Conservation (phyloP, 108 stramenopile species). For the Cyclotella baltica region DNA sequence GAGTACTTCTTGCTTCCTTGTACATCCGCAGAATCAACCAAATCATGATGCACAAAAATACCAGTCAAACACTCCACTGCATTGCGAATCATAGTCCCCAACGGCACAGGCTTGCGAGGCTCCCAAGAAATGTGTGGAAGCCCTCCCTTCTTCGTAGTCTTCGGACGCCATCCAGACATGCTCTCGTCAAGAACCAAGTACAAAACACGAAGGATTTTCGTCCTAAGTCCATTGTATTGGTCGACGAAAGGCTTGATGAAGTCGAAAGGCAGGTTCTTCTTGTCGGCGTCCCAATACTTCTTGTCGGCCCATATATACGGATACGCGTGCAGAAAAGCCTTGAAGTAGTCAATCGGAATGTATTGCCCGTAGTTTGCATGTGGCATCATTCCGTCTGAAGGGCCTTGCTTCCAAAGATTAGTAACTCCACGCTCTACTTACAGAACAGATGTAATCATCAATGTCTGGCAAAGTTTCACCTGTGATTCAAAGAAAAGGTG, state of each 20-base stretch:
- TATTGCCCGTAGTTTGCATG: conserved; percentile 24
- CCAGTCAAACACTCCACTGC: conserved; percentile 12
- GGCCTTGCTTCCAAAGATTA: conserved; percentile 26
- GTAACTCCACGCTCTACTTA: conserved; percentile 5
- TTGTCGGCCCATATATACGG: conserved; percentile 30
- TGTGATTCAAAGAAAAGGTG: not conserved
- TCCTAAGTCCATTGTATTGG: conserved; percentile 4
- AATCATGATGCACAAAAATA: conserved; percentile 17
- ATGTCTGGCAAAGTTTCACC: conserved; percentile 29
- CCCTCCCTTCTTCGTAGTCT: conserved; percentile 23
- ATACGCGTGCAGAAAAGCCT: conserved; percentile 16
- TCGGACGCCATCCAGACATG: conserved; percentile 29
- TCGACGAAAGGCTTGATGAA: conserved; percentile 13
- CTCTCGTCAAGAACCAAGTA: conserved; percentile 26
- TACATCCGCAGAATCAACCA: not conserved
- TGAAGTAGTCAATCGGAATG: conserved; percentile 19
- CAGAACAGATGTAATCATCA: conserved; percentile 14
- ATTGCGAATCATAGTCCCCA: conserved; percentile 28
- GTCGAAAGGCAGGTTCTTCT: conserved; percentile 13
- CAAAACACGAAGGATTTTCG: not conserved
- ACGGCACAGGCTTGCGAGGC: conserved; percentile 20
- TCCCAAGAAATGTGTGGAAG: conserved; percentile 25
- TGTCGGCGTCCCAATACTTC: conserved; percentile 9
- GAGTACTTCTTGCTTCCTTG: not conserved
- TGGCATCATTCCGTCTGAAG: conserved; percentile 18